Evolutionary conservation across 2,329 filamentous ascomycete genomes (phyloP).

Genomic region (Alternaria angustiovoidea): DNA sequence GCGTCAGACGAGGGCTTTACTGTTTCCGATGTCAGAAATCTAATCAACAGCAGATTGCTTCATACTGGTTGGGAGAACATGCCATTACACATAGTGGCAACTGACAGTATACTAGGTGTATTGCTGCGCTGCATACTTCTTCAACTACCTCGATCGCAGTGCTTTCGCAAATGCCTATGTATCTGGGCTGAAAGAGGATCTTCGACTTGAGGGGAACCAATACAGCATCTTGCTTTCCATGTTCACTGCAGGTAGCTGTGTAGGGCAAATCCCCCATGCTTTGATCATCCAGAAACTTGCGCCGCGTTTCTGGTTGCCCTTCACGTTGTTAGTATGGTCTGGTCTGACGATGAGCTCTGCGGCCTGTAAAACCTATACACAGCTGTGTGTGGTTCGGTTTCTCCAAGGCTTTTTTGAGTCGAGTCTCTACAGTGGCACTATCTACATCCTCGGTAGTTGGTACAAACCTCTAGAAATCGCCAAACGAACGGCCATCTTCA

Average conservation of each 20-base stretch:
- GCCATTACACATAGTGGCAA: too few species aligned
- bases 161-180: slow-evolving; percentile 45
- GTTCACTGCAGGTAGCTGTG: slow-evolving; percentile 40
- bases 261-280: slow-evolving; percentile 41
- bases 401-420: slow-evolving; percentile 41
- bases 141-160: slow-evolving; percentile 40
- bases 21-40: neutral
- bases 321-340: slow-evolving; percentile 40
- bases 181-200: slow-evolving; percentile 37
- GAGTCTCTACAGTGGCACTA: slow-evolving; percentile 40
- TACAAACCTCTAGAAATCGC: slow-evolving; percentile 40
- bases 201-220: slow-evolving; percentile 34
- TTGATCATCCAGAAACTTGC: slow-evolving; percentile 40
- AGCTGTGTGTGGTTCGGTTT: slow-evolving; percentile 38
- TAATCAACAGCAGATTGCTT: slow-evolving; percentile 30
- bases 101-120: slow-evolving; percentile 22
- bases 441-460: slow-evolving; percentile 43
- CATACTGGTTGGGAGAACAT: slow-evolving; percentile 20
- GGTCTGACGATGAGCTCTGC: slow-evolving; percentile 41
- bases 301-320: slow-evolving; percentile 41
- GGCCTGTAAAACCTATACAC: slow-evolving; percentile 37
- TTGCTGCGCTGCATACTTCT: slow-evolving; percentile 44
- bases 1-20: neutral
- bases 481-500: slow-evolving; percentile 43
- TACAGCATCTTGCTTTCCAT: slow-evolving; percentile 41